Conservation (phyloP, 805 yeast genomes). For the Spathaspora arborariae region DNA sequence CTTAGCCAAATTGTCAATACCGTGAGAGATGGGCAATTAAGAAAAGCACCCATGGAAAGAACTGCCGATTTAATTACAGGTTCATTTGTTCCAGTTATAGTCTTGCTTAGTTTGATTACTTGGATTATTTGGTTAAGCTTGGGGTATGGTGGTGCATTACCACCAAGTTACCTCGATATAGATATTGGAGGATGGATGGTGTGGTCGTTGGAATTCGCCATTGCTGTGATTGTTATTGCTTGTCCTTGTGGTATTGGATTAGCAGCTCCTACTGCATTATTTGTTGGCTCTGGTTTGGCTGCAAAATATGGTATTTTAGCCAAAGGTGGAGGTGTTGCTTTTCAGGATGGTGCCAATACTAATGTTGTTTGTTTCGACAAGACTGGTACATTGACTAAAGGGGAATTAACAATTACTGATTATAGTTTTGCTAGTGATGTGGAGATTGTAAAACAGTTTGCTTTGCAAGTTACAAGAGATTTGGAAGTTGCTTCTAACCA, state of each 20-base stretch:
- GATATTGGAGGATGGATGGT: slow-evolving; percentile 73
- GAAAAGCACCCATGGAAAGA: slow-evolving; percentile 70
- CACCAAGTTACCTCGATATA: slow-evolving; percentile 52
- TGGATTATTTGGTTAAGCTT: slow-evolving; percentile 68
- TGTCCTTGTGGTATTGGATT: slow-evolving; percentile 85
- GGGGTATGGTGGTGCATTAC: slow-evolving; percentile 53
- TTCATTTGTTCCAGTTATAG: slow-evolving; percentile 68
- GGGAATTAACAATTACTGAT: slow-evolving; percentile 56
- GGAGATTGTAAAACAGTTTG: slow-evolving; percentile 17
- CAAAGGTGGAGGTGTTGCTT: slow-evolving; percentile 79
- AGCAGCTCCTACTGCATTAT: slow-evolving; percentile 81
- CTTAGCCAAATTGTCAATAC: slow-evolving; percentile 66
- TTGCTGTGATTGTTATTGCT: slow-evolving; percentile 77
- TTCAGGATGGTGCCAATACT: slow-evolving; percentile 68
- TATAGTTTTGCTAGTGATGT: slow-evolving; percentile 24
- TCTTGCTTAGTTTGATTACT: slow-evolving; percentile 53
- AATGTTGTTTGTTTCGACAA: slow-evolving; percentile 72
- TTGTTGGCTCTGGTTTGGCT: slow-evolving; percentile 76
- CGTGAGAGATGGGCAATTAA: slow-evolving; percentile 70
- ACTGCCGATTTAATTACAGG: slow-evolving; percentile 67
- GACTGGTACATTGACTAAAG: slow-evolving; percentile 75
- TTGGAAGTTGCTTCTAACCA: slow-evolving; percentile 64
- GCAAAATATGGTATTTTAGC: slow-evolving; percentile 75
- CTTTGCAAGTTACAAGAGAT: slow-evolving; percentile 51
- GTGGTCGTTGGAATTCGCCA: slow-evolving; percentile 75